Percentiles rank a stretch among this genome's conserved stretches.
Evolutionary conservation across 2,329 filamentous ascomycete species (phyloP).

Genomic region (Alternaria sp.): DNA sequence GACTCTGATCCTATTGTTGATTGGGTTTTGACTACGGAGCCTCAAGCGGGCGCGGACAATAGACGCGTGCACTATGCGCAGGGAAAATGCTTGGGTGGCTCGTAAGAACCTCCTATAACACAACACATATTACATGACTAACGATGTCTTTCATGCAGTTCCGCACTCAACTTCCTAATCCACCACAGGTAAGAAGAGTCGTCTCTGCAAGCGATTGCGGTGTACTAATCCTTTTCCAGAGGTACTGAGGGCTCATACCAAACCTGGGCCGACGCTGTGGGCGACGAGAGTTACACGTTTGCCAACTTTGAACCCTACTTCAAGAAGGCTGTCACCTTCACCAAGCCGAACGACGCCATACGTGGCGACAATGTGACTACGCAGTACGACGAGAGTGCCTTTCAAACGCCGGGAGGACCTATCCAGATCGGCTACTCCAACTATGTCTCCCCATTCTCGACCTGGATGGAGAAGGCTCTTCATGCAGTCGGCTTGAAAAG

Average conservation of each 20-base stretch:
- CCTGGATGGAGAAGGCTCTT: constrained; percentile 20
- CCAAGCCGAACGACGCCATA: constrained; percentile 19
- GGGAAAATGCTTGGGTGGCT: constrained; percentile 2
- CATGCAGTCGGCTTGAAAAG: constrained; percentile 16
- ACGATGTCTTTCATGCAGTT: neutral
- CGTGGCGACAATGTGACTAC: constrained; percentile 13
- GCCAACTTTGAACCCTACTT: constrained; percentile 14
- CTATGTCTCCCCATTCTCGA: constrained; percentile 19
- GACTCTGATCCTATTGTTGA: constrained; percentile 24
- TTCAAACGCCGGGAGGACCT: constrained; percentile 6
- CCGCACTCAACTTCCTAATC: neutral
- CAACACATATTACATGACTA: neutral
- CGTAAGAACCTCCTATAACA: neutral
- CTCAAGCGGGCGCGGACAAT: neutral
- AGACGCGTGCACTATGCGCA: neutral
- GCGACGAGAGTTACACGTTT: neutral
- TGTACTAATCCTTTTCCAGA: neutral
- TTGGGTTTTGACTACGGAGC: neutral
- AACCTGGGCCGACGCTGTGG: neutral
- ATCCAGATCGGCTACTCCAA: constrained; percentile 26
- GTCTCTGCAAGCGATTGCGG: neutral
- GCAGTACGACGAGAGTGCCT: constrained; percentile 9
- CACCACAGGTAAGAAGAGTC: neutral
- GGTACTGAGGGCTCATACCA: neutral
- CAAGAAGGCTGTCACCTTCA: constrained; percentile 34